A percentile compares a stretch with the other conserved stretches of the same genome.
Evolutionary conservation across 1,284 basidiomycete species (phyloP).

Genomic region (Acaromyces ingoldii): DNA sequence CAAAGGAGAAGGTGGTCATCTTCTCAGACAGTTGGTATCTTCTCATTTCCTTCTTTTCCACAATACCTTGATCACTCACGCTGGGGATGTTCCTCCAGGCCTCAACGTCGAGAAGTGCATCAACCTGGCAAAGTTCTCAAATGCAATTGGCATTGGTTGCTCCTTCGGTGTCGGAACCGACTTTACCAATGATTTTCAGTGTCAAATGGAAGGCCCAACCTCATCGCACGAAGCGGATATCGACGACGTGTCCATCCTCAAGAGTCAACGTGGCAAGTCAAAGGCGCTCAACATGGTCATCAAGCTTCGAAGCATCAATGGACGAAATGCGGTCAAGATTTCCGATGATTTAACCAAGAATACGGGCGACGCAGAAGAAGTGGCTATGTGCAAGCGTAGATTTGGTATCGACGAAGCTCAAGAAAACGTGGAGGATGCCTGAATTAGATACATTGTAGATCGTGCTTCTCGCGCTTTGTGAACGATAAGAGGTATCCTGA

Average conservation of each 20-base stretch:
- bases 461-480: too few species aligned
- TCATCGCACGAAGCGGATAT: background rate
- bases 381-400: conserved; percentile 10
- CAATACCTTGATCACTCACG: background rate
- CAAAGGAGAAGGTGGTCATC: conserved; percentile 39
- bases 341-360: conserved; percentile 50
- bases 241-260: conserved; percentile 1
- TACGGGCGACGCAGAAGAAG: conserved; percentile 40
- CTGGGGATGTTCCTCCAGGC: too few species aligned
- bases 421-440: conserved; percentile 7
- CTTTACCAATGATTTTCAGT: conserved; percentile 12
- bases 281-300: conserved; percentile 48
- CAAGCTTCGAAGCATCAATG: conserved; percentile 41
- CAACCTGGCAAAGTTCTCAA: conserved; percentile 24
- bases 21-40: conserved; percentile 48
- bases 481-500: too few species aligned
- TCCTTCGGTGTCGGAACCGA: conserved; percentile 31
- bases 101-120: conserved; percentile 38
- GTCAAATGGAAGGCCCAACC: background rate
- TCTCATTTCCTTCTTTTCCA: conserved; percentile 5
- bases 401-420: conserved; percentile 3
- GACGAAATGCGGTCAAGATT: conserved; percentile 44
- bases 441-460: too few species aligned
- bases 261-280: conserved; percentile 7
- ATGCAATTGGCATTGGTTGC: conserved; percentile 39